Percentiles rank a stretch among this genome's conserved stretches.
Evolutionary conservation across 805 yeast genomes (phyloP).

Genomic region (Candida suzukii): DNA sequence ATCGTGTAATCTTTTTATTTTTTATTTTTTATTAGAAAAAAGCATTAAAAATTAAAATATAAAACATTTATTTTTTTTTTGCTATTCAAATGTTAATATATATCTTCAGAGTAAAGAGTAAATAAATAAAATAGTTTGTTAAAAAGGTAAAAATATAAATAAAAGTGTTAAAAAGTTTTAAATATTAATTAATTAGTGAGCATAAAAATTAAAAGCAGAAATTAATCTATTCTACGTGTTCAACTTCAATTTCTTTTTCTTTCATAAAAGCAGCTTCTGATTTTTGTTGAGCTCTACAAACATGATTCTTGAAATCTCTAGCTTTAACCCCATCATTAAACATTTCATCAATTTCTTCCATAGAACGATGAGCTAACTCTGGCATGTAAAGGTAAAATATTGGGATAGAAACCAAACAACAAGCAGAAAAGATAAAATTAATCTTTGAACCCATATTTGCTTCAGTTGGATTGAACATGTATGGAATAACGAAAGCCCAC

Average conservation of each 20-base stretch:
- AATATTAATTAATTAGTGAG: too few species aligned
- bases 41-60: too few species aligned
- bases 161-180: too few species aligned
- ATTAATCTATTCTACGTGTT: not conserved
- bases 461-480: conserved; percentile 39
- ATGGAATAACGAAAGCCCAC: conserved; percentile 35
- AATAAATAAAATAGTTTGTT: too few species aligned
- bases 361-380: conserved; percentile 52
- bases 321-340: conserved; percentile 30
- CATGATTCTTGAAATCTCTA: conserved; percentile 22
- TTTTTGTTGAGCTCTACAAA: not conserved
- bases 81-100: too few species aligned
- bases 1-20: too few species aligned
- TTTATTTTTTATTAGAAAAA: too few species aligned
- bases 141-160: too few species aligned
- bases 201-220: too few species aligned
- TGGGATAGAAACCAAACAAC: conserved; percentile 20
- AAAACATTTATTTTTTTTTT: too few species aligned
- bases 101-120: too few species aligned
- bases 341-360: conserved; percentile 52
- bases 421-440: conserved; percentile 40
- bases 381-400: conserved; percentile 51
- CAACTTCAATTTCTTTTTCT: not conserved
- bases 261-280: not conserved
- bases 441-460: conserved; percentile 45